Percentiles rank a stretch among this genome's conserved stretches.
Evolutionary conservation across 148 eudicot genomes (phyloP).

Genomic region (Nepenthes gracilis): DNA sequence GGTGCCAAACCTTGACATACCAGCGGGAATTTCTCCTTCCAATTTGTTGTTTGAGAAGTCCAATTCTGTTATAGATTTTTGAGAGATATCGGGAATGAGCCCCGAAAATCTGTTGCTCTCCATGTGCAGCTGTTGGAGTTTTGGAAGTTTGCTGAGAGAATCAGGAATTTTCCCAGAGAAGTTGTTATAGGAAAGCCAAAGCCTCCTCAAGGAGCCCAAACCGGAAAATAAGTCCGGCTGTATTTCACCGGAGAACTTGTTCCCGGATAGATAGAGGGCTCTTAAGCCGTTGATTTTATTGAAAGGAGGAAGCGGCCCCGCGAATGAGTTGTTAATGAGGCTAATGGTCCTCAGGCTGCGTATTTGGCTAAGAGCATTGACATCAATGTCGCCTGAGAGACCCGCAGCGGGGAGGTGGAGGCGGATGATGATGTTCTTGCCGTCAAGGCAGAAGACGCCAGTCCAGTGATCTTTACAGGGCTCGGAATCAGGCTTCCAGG

Average conservation of each 20-base stretch:
- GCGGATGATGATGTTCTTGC: constrained; percentile 13
- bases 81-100: constrained; percentile 24
- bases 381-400: constrained; percentile 29
- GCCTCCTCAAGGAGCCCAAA: constrained; percentile 20
- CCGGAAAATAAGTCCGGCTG: constrained; percentile 21
- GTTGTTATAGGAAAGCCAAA: constrained; percentile 27
- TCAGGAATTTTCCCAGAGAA: constrained; percentile 45
- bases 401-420: constrained; percentile 24
- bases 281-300: constrained; percentile 23
- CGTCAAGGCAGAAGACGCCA: constrained; percentile 28
- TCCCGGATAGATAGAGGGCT: constrained; percentile 25
- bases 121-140: constrained; percentile 22
- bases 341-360: constrained; percentile 17
- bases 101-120: constrained; percentile 44
- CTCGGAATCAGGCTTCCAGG: constrained; percentile 25
- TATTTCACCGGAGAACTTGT: constrained; percentile 48
- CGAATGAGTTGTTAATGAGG: constrained; percentile 32
- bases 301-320: constrained; percentile 36
- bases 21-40: constrained; percentile 37
- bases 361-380: constrained; percentile 14
- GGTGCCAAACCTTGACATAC: constrained; percentile 29
- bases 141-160: constrained; percentile 17
- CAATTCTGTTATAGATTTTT: constrained; percentile 13
- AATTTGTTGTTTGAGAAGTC: constrained; percentile 33
- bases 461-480: constrained; percentile 43